Conservation (phyloP, 2,329 filamentous ascomycete species). For the Fusarium brachygibbosum region DNA sequence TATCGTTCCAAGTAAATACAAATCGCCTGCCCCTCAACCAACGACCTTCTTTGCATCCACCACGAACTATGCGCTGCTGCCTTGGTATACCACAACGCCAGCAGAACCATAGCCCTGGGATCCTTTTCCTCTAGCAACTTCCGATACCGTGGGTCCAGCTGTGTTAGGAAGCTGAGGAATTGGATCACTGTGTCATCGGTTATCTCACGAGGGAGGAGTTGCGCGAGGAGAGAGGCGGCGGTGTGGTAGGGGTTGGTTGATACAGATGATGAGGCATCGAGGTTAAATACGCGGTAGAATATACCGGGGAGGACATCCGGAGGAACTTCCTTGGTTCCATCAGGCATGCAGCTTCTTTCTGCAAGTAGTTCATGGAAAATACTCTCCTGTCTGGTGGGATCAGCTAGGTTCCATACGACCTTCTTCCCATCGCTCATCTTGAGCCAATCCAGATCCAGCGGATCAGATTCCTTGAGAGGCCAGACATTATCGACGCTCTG, state of each 20-base stretch:
- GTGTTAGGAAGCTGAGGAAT: conserved; percentile 63
- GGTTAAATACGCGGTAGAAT: conserved; percentile 51
- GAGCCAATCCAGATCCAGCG: conserved; percentile 69
- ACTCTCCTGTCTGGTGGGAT: conserved; percentile 63
- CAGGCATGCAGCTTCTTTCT: conserved; percentile 19
- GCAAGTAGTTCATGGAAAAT: conserved; percentile 56
- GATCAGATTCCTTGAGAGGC: conserved; percentile 63
- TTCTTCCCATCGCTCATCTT: conserved; percentile 69
- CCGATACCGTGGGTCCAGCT: conserved; percentile 60
- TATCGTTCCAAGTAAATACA: conserved; percentile 55
- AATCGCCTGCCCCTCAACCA: conserved; percentile 65
- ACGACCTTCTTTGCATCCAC: conserved; percentile 63
- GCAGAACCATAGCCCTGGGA: conserved; percentile 64
- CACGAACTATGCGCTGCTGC: conserved; percentile 58
- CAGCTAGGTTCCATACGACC: conserved; percentile 64
- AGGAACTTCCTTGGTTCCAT: conserved; percentile 25
- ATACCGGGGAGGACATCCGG: conserved; percentile 49
- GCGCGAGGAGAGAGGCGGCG: conserved; percentile 55
- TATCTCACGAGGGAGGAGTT: conserved; percentile 54
- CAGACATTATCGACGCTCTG: conserved; percentile 62
- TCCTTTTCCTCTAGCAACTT: conserved; percentile 65
- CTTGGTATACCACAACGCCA: conserved; percentile 70
- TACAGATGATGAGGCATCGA: conserved; percentile 38
- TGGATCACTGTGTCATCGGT: conserved; percentile 58
- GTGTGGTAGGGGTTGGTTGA: conserved; percentile 53